These are phyloP conservation scores for Ganoderma lingzhi DNA, from an alignment of 1,284 basidiomycete species.

Conservation along the genomic window DNA sequence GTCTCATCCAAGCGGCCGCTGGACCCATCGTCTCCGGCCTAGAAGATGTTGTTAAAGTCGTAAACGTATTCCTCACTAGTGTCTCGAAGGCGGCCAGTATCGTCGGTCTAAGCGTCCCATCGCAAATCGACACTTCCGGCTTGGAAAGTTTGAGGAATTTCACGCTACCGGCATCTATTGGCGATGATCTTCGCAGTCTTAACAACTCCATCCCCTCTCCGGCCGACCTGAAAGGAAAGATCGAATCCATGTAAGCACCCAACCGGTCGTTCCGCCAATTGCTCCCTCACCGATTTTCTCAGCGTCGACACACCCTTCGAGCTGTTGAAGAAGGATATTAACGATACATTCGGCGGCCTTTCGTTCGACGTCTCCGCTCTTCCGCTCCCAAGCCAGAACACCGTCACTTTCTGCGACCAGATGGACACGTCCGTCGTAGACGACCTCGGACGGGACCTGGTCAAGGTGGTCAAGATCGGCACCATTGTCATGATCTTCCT, in stretches of 20 bases:
- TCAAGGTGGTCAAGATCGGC: conserved; percentile 81
- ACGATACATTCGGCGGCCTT: conserved; percentile 80
- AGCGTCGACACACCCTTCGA: conserved; percentile 90
- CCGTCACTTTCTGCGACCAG: conserved; percentile 73
- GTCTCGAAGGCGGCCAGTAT: conserved; percentile 81
- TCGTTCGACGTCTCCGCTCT: conserved; percentile 75
- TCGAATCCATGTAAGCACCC: conserved; percentile 74
- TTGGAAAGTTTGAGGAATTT: conserved; percentile 81
- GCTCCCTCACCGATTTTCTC: conserved; percentile 27
- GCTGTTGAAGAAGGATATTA: conserved; percentile 85
- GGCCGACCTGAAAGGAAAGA: conserved; percentile 73
- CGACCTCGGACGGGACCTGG: conserved; percentile 78
- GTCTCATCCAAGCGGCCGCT: conserved; percentile 52
- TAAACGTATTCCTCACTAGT: conserved; percentile 68
- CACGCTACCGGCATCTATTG: conserved; percentile 82
- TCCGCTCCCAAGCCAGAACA: conserved; percentile 75
- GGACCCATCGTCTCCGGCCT: neutral
- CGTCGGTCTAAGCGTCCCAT: conserved; percentile 64
- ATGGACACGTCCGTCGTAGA: conserved; percentile 88
- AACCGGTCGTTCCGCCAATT: conserved; percentile 3
- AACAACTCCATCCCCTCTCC: conserved; percentile 87
- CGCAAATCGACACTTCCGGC: conserved; percentile 77
- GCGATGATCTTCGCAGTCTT: conserved; percentile 74
- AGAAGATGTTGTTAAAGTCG: conserved; percentile 48
- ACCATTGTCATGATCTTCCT: conserved; percentile 72